phyloP scores from a whole-genome alignment of 805 yeast species.

The Ogataea methanolica region DNA sequence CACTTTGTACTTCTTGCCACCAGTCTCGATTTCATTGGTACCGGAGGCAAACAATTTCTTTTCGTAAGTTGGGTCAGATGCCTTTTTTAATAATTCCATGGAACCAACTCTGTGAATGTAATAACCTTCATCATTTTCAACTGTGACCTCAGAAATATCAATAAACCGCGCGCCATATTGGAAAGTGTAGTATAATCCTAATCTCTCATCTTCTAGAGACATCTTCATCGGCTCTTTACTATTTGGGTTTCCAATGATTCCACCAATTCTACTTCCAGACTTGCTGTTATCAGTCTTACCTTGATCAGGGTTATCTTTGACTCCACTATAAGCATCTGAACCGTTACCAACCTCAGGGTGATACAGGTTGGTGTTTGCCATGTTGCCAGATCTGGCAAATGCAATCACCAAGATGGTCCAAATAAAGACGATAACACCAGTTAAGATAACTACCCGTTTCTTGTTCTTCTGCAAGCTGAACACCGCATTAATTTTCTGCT shows the following conservation, averaged over 20 bases:
- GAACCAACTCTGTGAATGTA: slow-evolving; percentile 24
- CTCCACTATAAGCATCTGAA: not conserved
- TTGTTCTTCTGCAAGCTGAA: slow-evolving; percentile 18
- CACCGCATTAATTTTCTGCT: slow-evolving; percentile 4
- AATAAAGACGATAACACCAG: slow-evolving; percentile 15
- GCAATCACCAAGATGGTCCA: slow-evolving; percentile 24
- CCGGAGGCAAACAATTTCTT: slow-evolving; percentile 27
- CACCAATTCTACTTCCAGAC: not conserved
- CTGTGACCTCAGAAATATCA: slow-evolving; percentile 22
- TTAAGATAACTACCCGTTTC: slow-evolving; percentile 9
- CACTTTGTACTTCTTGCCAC: slow-evolving; percentile 36
- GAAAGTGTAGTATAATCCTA: slow-evolving; percentile 27
- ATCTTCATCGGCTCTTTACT: slow-evolving; percentile 13
- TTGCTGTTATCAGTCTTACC: slow-evolving; percentile 1
- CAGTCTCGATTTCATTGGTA: slow-evolving; percentile 33
- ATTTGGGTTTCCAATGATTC: slow-evolving; percentile 1
- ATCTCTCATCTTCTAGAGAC: slow-evolving; percentile 25
- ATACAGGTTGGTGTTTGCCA: slow-evolving; percentile 13
- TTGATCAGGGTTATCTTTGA: slow-evolving; percentile 1
- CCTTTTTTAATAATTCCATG: slow-evolving; percentile 16
- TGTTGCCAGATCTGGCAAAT: slow-evolving; percentile 19
- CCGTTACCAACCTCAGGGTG: slow-evolving; percentile 12
- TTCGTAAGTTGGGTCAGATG: slow-evolving; percentile 26
- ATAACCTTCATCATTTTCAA: slow-evolving; percentile 41
- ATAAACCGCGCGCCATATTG: slow-evolving; percentile 21